A percentile compares a stretch with the other conserved stretches of the same genome.
Conservation (phyloP, 176 grass and related monocot genomes). For the Thalia dealbata region DNA sequence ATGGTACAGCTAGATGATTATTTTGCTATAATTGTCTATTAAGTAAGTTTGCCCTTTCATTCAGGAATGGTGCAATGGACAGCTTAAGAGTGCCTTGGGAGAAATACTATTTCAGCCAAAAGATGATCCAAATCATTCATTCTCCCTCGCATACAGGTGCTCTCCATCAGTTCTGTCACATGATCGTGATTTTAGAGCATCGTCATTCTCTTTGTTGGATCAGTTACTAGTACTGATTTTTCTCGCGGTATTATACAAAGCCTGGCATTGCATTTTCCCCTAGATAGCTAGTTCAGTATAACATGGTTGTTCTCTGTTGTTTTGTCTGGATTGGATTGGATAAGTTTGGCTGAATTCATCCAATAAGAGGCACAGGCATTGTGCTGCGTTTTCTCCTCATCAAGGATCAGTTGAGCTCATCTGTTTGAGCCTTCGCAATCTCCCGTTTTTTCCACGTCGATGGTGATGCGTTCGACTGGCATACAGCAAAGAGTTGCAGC, state of each 20-base stretch:
- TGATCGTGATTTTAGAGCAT: constrained; percentile 22
- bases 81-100: constrained; percentile 51
- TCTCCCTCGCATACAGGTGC: constrained; percentile 72
- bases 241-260: constrained; percentile 34
- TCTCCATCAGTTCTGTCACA: constrained; percentile 25
- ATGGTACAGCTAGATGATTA: constrained; percentile 7
- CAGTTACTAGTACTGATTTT: constrained; percentile 41
- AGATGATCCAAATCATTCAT: constrained; percentile 36
- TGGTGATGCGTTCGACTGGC: too few species aligned
- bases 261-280: constrained; percentile 27
- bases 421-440: too few species aligned
- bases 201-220: constrained; percentile 46
- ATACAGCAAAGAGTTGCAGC: neutral
- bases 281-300: neutral
- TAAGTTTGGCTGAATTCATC: neutral
- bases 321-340: neutral
- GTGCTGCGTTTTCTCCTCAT: neutral
- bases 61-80: constrained; percentile 54
- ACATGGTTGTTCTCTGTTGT: neutral
- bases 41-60: neutral
- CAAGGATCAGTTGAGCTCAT: neutral
- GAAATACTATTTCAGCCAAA: constrained; percentile 53
- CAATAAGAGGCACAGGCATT: neutral
- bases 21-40: neutral
- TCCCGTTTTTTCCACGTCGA: too few species aligned